phyloP scores from a whole-genome alignment of 768 basidiomycete species.

The Mrakia blollopis region DNA sequence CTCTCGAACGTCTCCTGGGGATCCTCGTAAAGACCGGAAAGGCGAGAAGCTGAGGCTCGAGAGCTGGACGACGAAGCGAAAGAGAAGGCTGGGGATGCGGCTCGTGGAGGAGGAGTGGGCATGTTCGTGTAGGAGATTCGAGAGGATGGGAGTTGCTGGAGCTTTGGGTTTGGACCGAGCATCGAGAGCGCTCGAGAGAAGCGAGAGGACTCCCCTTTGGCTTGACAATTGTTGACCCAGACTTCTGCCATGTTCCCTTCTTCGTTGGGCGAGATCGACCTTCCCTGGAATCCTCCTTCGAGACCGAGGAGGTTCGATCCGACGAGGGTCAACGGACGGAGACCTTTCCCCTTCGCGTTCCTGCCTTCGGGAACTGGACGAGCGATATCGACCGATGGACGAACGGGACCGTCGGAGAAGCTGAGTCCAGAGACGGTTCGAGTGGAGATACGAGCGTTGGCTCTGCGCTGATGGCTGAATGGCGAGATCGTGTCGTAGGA shows the following conservation, averaged over 20 bases:
- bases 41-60: neutral
- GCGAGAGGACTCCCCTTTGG: neutral
- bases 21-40: neutral
- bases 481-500: neutral
- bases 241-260: slow-evolving; percentile 13
- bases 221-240: slow-evolving; percentile 15
- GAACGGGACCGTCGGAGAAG: slow-evolving; percentile 6
- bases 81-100: slow-evolving; percentile 8
- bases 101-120: slow-evolving; percentile 10
- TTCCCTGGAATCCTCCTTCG: neutral
- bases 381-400: neutral
- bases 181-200: slow-evolving; percentile 15
- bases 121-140: slow-evolving; percentile 8
- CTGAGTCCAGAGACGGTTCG: slow-evolving; percentile 7
- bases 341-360: neutral
- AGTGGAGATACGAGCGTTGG: neutral
- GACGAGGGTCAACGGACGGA: slow-evolving; percentile 15
- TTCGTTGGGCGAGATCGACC: slow-evolving; percentile 23
- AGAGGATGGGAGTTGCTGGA: slow-evolving; percentile 10
- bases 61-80: slow-evolving; percentile 12
- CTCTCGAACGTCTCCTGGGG: neutral
- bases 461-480: neutral
- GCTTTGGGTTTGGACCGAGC: slow-evolving; percentile 11
- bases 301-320: neutral
- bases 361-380: neutral